Percentiles rank a stretch among this genome's conserved stretches.
These are phyloP conservation scores for Solanum hybrid DNA, from an alignment of 305 asterid species.

Conservation along the genomic window DNA sequence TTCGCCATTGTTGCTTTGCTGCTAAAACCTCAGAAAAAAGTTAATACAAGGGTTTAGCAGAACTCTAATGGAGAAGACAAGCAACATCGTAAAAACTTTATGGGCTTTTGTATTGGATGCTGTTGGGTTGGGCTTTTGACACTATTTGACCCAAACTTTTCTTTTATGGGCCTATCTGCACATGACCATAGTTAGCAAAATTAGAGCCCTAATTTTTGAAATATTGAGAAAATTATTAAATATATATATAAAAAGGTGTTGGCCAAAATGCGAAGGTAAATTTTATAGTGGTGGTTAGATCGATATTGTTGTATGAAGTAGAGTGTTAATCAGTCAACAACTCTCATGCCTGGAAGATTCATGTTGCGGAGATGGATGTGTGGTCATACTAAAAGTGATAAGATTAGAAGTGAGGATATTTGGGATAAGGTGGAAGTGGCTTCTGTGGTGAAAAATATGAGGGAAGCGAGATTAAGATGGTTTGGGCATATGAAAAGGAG, in stretches of 20 bases:
- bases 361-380: not conserved
- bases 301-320: not conserved
- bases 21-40: not conserved
- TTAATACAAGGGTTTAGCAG: not conserved
- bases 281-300: not conserved
- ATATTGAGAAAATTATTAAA: not conserved
- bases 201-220: not conserved
- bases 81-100: not conserved
- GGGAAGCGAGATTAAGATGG: not conserved
- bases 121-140: not conserved
- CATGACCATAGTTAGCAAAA: not conserved
- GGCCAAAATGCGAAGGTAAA: not conserved
- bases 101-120: not conserved
- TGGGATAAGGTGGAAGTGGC: not conserved
- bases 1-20: constrained; percentile 36
- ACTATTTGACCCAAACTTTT: not conserved
- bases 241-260: not conserved
- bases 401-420: too few relatives aligned
- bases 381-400: not conserved
- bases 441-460: not conserved
- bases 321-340: not conserved
- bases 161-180: not conserved
- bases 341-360: not conserved
- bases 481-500: not conserved
- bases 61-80: not conserved